phyloP scores from a whole-genome alignment of 306 rosid species.

The Betula pendula region DNA sequence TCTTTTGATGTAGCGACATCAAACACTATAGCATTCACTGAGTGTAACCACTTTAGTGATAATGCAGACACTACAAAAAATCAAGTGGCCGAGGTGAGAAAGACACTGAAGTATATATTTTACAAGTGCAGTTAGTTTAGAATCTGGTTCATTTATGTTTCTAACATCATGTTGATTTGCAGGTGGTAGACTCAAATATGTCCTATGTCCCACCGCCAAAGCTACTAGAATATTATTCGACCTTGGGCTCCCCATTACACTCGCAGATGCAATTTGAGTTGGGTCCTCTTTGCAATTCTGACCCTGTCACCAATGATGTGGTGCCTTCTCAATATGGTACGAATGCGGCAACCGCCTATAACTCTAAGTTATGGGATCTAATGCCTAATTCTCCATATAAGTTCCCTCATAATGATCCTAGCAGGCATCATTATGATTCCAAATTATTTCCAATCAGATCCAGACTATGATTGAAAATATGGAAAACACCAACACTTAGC shows the following conservation, averaged over 20 bases:
- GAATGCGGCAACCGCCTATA: background rate
- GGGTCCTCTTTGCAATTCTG: background rate
- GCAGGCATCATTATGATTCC: too few species aligned
- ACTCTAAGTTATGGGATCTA: constrained; percentile 36
- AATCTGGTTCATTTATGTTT: constrained; percentile 4
- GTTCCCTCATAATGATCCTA: constrained; percentile 26
- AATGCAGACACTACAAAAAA: constrained; percentile 20
- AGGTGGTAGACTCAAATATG: constrained; percentile 22
- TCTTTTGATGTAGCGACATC: constrained; percentile 37
- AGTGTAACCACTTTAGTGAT: constrained; percentile 34
- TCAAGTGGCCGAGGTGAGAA: constrained; percentile 36
- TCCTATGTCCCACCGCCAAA: background rate
- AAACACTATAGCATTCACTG: constrained; percentile 17
- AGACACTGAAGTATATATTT: background rate
- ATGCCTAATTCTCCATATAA: constrained; percentile 39
- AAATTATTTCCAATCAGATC: background rate
- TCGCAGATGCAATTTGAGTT: too few species aligned
- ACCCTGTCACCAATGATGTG: constrained; percentile 3
- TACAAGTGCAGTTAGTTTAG: background rate
- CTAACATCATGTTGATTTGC: constrained; percentile 37
- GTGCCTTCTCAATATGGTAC: background rate
- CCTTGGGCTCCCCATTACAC: constrained; percentile 40
- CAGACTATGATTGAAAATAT: too few species aligned
- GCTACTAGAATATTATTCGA: constrained; percentile 31
- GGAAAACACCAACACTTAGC: too few species aligned